Evolutionary conservation across 2,329 filamentous ascomycete genomes (phyloP).

Genomic region (Epicoccum nigrum): DNA sequence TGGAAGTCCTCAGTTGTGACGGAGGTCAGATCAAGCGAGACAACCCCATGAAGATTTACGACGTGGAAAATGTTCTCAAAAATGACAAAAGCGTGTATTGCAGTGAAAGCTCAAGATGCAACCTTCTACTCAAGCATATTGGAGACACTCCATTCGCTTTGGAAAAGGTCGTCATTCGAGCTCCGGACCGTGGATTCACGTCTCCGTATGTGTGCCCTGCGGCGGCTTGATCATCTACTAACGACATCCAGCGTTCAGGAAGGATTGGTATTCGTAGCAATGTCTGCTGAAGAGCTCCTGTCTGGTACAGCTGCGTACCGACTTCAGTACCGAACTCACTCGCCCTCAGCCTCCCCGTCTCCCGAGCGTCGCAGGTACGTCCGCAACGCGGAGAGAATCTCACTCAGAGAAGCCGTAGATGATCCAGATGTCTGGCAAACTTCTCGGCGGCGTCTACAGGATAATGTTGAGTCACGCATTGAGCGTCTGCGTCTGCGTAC

Average conservation of each 20-base stretch:
- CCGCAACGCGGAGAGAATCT: slow-evolving; percentile 37
- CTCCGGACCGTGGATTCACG: slow-evolving; percentile 79
- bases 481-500: slow-evolving; percentile 33
- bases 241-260: slow-evolving; percentile 72
- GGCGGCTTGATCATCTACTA: slow-evolving; percentile 33
- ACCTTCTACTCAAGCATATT: slow-evolving; percentile 82
- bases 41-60: slow-evolving; percentile 52
- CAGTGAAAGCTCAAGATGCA: slow-evolving; percentile 85
- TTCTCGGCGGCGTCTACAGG: slow-evolving; percentile 31
- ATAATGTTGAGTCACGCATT: slow-evolving; percentile 36
- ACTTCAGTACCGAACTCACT: slow-evolving; percentile 61
- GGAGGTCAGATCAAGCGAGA: slow-evolving; percentile 73
- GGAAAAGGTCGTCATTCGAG: slow-evolving; percentile 86
- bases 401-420: slow-evolving; percentile 43
- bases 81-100: slow-evolving; percentile 88
- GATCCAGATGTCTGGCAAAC: slow-evolving; percentile 43
- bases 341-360: slow-evolving; percentile 34
- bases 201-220: slow-evolving; percentile 71
- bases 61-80: slow-evolving; percentile 76
- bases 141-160: slow-evolving; percentile 81
- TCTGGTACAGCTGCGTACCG: slow-evolving; percentile 76
- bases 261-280: slow-evolving; percentile 89
- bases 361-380: slow-evolving; percentile 30
- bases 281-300: slow-evolving; percentile 79
- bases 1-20: slow-evolving; percentile 91